Evolutionary conservation across 2,329 filamentous ascomycete species (phyloP).

Genomic region (Epichloe sibirici): DNA sequence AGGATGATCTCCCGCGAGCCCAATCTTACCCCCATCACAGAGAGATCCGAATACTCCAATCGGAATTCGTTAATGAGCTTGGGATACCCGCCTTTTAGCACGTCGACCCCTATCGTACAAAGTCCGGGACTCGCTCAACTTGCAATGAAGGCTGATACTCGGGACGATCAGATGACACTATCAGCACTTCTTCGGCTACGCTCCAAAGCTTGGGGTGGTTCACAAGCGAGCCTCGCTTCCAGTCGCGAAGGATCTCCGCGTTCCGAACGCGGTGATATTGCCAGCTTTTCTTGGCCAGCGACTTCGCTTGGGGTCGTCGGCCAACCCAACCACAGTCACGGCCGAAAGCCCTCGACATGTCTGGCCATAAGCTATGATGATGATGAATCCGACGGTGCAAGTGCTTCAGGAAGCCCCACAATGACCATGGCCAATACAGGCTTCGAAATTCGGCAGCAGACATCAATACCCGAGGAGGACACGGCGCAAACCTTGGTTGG

Average conservation of each 20-base stretch:
- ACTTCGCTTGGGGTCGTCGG: slow-evolving; percentile 5
- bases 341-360: slow-evolving; percentile 36
- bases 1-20: slow-evolving; percentile 69
- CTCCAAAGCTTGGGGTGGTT: slow-evolving; percentile 68
- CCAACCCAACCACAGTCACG: slow-evolving; percentile 17
- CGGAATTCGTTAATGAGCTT: slow-evolving; percentile 81
- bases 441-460: background rate
- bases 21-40: slow-evolving; percentile 90
- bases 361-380: slow-evolving; percentile 36
- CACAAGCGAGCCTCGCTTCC: slow-evolving; percentile 57
- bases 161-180: slow-evolving; percentile 59
- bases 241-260: slow-evolving; percentile 38
- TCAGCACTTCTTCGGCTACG: slow-evolving; percentile 61
- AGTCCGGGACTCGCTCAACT: slow-evolving; percentile 70
- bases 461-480: background rate
- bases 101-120: slow-evolving; percentile 35
- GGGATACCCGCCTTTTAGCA: slow-evolving; percentile 27
- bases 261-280: slow-evolving; percentile 36
- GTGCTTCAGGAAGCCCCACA: slow-evolving; percentile 38
- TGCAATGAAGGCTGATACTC: slow-evolving; percentile 46
- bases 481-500: background rate
- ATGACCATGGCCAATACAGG: slow-evolving; percentile 29
- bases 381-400: slow-evolving; percentile 34
- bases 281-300: background rate
- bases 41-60: slow-evolving; percentile 90